Evolutionary conservation across 257 asterid species (phyloP), one percentile per base, ranked within the genome.

Genomic region (Eustoma russellianum): DNA sequence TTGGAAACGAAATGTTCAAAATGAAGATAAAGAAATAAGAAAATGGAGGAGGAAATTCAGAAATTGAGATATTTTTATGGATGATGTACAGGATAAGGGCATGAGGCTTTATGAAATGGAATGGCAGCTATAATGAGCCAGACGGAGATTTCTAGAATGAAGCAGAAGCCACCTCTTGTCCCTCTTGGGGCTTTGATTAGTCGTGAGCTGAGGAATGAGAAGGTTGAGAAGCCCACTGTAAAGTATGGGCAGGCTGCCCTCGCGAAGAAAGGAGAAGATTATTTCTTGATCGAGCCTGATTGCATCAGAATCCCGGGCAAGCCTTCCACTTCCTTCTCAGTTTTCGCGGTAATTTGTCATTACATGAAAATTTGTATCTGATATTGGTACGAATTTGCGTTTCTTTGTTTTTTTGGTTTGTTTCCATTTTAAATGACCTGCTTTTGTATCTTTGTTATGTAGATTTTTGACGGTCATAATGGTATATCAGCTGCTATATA

Each of bases 401-500:
- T 13, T 41, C 17, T 9, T 24, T 24, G n/a, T n/a, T n/a, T n/a
- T n/a, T n/a, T n/a, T n/a, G n/a, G n/a, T n/a, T n/a, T n/a, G n/a
- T n/a, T n/a, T n/a, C 30, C 30, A 24, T 24, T 24, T 24, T 24
- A 0, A 4, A 4, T 24, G 30, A 24, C 30, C 46, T 65, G 57
- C 61, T 24, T 41, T 52, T 66, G 54, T 41, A 55, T 56, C 50
- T 55, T 67, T 50, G 44, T 40, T 13, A 28, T 57, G 49, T 70
- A 86, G 96, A 80, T 91, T 54, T 91, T 91, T 71, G 98, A 91
- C 74, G 98, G 98, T 54, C 98, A 91, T 65, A 87, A 91, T 62
- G 98, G 98, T 59, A 79, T 75, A 74, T 84, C 98, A n/a, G 98
- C 98, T 59, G 98, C 98, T 56, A 87, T 91, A 62, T 91, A 77